Conservation (phyloP, 164 flowering plant species). For the Cinnamomum chago region DNA sequence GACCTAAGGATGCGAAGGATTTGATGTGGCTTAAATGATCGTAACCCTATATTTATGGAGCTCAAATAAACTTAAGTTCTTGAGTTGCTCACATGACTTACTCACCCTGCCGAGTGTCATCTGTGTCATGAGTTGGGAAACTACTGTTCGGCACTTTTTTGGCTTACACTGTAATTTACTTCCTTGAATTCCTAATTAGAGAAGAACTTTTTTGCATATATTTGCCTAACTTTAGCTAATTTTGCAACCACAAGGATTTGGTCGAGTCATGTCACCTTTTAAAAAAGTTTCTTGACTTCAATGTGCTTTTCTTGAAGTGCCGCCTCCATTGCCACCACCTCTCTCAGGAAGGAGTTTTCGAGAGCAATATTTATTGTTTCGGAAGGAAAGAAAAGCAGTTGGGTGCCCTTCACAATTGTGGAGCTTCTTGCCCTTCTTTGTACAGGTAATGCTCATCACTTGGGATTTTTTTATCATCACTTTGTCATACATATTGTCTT, state of each 20-base stretch:
- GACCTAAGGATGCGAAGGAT: too few species aligned
- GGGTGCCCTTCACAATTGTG: constrained; percentile 86
- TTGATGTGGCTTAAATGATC: too few species aligned
- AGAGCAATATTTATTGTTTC: constrained; percentile 51
- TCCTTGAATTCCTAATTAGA: neutral
- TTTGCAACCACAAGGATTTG: too few species aligned
- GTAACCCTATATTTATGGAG: too few species aligned
- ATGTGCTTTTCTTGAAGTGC: constrained; percentile 58
- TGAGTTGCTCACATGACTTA: too few species aligned
- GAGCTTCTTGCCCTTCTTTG: constrained; percentile 39
- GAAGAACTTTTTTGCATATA: neutral
- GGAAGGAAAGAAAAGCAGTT: constrained; percentile 48
- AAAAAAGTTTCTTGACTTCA: constrained; percentile 16
- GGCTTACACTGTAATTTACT: too few species aligned
- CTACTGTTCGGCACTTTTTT: too few species aligned
- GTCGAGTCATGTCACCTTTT: neutral
- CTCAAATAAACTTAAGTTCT: too few species aligned
- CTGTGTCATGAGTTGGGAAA: too few species aligned
- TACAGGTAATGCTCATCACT: constrained; percentile 52
- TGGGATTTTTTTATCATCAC: neutral
- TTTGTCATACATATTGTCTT: too few species aligned
- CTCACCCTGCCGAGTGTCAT: too few species aligned
- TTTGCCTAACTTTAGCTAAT: neutral
- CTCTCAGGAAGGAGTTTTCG: constrained; percentile 68
- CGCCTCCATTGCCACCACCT: constrained; percentile 85